phyloP scores from a whole-genome alignment of 148 eudicot species.

The Rhododendron ferrugineum region DNA sequence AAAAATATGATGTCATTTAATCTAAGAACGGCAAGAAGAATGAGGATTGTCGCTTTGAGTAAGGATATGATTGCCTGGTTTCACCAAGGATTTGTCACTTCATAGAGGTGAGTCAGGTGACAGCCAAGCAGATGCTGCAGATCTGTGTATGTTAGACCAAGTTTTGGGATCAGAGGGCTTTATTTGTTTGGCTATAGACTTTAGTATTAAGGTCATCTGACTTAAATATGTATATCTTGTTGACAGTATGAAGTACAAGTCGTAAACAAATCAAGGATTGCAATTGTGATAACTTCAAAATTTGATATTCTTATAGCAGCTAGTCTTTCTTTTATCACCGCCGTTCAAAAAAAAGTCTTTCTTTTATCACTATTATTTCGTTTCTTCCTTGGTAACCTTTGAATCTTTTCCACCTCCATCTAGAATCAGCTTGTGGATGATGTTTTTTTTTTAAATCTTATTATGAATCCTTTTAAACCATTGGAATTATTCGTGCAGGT shows the following conservation, averaged over 20 bases:
- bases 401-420: constrained; percentile 4
- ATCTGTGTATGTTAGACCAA: background rate
- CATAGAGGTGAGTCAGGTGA: background rate
- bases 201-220: background rate
- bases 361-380: background rate
- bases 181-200: background rate
- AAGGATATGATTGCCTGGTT: background rate
- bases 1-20: background rate
- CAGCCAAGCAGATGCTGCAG: no score
- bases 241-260: background rate
- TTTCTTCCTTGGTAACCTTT: background rate
- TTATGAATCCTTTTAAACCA: constrained; percentile 13
- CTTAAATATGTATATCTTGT: background rate
- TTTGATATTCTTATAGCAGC: background rate
- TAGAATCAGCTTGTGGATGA: background rate
- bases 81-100: background rate
- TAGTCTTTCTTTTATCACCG: background rate
- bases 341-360: background rate
- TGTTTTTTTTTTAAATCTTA: background rate
- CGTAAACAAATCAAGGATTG: background rate
- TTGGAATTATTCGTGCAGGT: constrained; percentile 49
- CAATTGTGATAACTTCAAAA: background rate
- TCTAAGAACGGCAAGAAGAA: background rate
- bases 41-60: background rate
- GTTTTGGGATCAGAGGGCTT: background rate